phyloP scores from a whole-genome alignment of 176 grass and related monocot species.

The Secale cereale region DNA sequence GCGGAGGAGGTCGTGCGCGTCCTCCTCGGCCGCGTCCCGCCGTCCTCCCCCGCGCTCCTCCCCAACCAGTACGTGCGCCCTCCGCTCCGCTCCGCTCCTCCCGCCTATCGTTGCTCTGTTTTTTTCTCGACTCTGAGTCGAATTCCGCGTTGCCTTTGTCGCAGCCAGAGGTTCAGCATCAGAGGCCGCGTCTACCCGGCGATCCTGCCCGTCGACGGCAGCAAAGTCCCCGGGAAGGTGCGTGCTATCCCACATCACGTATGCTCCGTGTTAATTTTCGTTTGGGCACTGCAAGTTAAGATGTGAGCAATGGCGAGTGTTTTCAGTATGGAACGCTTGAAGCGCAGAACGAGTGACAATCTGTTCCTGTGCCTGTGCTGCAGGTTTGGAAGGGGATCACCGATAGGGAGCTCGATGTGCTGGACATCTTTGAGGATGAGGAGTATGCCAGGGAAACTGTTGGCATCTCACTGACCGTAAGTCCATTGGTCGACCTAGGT shows the following conservation, averaged over 20 bases:
- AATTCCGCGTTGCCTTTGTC: not conserved
- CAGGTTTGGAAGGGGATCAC: conserved; percentile 63
- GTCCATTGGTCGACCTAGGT: conserved; percentile 8
- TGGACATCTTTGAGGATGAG: conserved; percentile 84
- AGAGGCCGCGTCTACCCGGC: conserved; percentile 82
- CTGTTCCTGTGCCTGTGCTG: not conserved
- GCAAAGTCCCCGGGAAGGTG: conserved; percentile 63
- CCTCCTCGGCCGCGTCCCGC: conserved; percentile 59
- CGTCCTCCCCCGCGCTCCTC: conserved; percentile 52
- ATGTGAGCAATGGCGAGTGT: no score
- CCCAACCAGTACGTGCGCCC: conserved; percentile 34
- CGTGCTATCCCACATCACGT: not conserved
- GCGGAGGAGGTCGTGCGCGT: conserved; percentile 66
- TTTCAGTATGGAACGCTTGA: not conserved
- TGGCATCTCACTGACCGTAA: conserved; percentile 60
- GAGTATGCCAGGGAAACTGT: conserved; percentile 65
- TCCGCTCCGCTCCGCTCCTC: not conserved
- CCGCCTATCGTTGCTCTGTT: no score
- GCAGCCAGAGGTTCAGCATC: conserved; percentile 70
- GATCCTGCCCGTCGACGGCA: conserved; percentile 55
- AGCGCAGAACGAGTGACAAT: not conserved
- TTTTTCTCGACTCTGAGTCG: no score
- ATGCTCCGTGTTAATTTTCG: not conserved
- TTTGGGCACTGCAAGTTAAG: not conserved
- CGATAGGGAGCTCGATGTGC: conserved; percentile 56